Conservation (phyloP, 2,329 filamentous ascomycete genomes). For the Proliferodiscus dingleyae region DNA sequence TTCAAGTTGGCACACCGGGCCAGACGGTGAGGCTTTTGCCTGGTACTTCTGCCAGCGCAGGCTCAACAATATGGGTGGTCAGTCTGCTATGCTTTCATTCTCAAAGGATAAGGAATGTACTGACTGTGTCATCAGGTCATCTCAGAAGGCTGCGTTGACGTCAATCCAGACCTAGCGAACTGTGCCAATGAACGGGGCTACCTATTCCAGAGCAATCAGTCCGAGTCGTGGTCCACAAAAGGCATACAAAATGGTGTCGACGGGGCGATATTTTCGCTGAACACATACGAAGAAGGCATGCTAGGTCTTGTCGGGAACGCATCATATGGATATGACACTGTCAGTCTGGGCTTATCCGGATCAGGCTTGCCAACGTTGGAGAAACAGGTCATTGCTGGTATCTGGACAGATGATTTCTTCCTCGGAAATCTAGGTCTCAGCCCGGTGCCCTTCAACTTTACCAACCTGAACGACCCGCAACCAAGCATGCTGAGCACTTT, state of each 20-base stretch:
- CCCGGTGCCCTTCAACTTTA: slow-evolving; percentile 36
- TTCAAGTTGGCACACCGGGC: slow-evolving; percentile 50
- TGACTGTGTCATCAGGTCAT: no score
- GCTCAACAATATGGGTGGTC: slow-evolving; percentile 65
- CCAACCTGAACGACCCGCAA: slow-evolving; percentile 31
- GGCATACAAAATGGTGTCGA: slow-evolving; percentile 1
- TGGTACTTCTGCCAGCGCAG: slow-evolving; percentile 47
- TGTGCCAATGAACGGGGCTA: slow-evolving; percentile 54
- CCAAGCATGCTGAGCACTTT: slow-evolving; percentile 34
- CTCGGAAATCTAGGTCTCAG: slow-evolving; percentile 36
- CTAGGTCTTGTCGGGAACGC: no score
- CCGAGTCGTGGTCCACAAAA: slow-evolving; percentile 40
- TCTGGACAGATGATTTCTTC: slow-evolving; percentile 13
- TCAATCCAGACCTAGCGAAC: slow-evolving; percentile 32
- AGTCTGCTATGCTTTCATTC: slow-evolving; percentile 26
- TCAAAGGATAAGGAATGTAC: no score
- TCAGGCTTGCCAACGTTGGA: slow-evolving; percentile 21
- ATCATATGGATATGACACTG: slow-evolving; percentile 19
- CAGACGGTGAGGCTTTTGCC: slow-evolving; percentile 50
- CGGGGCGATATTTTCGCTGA: no score
- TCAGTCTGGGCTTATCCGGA: slow-evolving; percentile 17
- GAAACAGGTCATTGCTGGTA: slow-evolving; percentile 15
- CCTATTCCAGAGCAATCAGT: slow-evolving; percentile 51
- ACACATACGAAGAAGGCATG: no score
- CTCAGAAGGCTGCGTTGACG: slow-evolving; percentile 45